These are phyloP conservation scores for Mycena floridula DNA, from an alignment of 768 basidiomycete species.

Conservation along the genomic window DNA sequence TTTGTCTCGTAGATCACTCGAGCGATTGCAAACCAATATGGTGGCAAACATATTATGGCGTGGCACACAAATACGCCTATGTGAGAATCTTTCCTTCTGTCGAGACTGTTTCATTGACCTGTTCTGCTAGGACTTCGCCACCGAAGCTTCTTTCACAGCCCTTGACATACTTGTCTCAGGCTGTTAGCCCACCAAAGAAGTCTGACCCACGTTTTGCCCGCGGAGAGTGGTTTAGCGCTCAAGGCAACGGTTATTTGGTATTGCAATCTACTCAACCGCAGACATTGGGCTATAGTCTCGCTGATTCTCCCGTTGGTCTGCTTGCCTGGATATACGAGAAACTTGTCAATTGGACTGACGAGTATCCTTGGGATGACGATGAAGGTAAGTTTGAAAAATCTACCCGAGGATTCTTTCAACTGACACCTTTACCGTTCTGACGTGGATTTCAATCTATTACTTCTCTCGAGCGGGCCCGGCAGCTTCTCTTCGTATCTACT, in stretches of 20 bases:
- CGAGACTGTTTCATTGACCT: not conserved
- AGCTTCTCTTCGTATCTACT: constrained; percentile 54
- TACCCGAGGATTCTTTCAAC: too few relatives aligned
- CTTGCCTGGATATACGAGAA: constrained; percentile 53
- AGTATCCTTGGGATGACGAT: constrained; percentile 52
- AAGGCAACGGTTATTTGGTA: constrained; percentile 29
- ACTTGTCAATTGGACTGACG: constrained; percentile 40
- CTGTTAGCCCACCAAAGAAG: constrained; percentile 16
- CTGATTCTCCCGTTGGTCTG: constrained; percentile 52
- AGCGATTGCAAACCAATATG: constrained; percentile 16
- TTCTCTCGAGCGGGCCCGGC: constrained; percentile 56
- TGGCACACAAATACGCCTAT: constrained; percentile 24
- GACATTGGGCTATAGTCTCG: constrained; percentile 46
- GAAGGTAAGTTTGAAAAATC: constrained; percentile 44
- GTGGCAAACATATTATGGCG: constrained; percentile 22
- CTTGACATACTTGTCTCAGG: constrained; percentile 16
- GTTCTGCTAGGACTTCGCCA: constrained; percentile 8
- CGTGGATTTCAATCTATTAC: constrained; percentile 55
- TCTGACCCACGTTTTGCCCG: constrained; percentile 2
- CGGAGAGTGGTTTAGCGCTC: not conserved
- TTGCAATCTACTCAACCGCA: constrained; percentile 44
- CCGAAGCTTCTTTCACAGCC: constrained; percentile 19
- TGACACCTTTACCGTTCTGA: too few relatives aligned
- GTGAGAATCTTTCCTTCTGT: constrained; percentile 12
- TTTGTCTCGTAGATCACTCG: constrained; percentile 18